Conservation (phyloP, 1,284 basidiomycete genomes). For the Ceratobasidium sp. region DNA sequence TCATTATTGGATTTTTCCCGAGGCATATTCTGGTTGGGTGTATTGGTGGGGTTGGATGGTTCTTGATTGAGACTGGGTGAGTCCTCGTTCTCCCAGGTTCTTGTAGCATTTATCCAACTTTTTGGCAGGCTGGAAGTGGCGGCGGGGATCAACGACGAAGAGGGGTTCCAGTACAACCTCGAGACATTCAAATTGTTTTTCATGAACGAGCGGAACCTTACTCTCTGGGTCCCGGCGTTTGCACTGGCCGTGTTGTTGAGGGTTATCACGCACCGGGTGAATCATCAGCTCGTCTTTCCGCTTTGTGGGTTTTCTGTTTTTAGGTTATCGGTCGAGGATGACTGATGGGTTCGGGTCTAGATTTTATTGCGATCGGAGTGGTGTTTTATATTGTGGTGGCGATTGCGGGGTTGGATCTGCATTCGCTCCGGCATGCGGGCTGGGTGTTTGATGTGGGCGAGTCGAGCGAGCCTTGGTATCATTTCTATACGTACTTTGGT, state of each 20-base stretch:
- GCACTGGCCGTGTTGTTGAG: slow-evolving; percentile 81
- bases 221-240: slow-evolving; percentile 81
- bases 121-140: slow-evolving; percentile 77
- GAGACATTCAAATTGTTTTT: slow-evolving; percentile 72
- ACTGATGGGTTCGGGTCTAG: slow-evolving; percentile 54
- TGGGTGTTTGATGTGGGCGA: slow-evolving; percentile 91
- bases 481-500: slow-evolving; percentile 83
- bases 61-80: slow-evolving; percentile 88
- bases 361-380: slow-evolving; percentile 86
- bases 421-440: slow-evolving; percentile 69
- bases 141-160: slow-evolving; percentile 83
- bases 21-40: slow-evolving; percentile 95
- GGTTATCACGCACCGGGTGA: slow-evolving; percentile 80
- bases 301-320: slow-evolving; percentile 66
- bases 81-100: slow-evolving; percentile 50
- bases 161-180: slow-evolving; percentile 73
- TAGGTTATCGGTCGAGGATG: neutral
- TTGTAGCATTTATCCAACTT: neutral
- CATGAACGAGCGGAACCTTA: slow-evolving; percentile 67
- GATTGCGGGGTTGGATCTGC: slow-evolving; percentile 71
- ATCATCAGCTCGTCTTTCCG: slow-evolving; percentile 94
- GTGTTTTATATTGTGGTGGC: slow-evolving; percentile 86
- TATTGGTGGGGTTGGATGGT: slow-evolving; percentile 95
- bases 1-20: slow-evolving; percentile 95
- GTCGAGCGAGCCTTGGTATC: slow-evolving; percentile 77